Percentiles rank a stretch among this genome's conserved stretches.
phyloP scores from a whole-genome alignment of 345 rosid genomes.

The Boechera retrofracta region DNA sequence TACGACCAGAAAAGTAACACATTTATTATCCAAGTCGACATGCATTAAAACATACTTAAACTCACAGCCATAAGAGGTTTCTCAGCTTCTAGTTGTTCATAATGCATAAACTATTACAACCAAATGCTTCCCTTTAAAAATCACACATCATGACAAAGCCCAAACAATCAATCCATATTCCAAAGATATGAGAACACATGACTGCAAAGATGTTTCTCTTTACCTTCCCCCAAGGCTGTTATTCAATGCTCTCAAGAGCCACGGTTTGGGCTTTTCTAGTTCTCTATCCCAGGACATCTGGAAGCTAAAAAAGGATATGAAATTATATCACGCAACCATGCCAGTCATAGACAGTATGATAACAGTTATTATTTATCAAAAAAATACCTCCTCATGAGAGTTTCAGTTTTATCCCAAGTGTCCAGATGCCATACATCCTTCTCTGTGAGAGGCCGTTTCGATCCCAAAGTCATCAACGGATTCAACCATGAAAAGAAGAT shows the following conservation, averaged over 20 bases:
- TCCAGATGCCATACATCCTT: slow-evolving; percentile 95
- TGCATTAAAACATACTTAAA: slow-evolving; percentile 22
- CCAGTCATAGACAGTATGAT: slow-evolving; percentile 28
- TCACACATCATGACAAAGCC: slow-evolving; percentile 19
- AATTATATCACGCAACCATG: slow-evolving; percentile 32
- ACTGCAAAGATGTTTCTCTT: slow-evolving; percentile 18
- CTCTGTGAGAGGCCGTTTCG: slow-evolving; percentile 85
- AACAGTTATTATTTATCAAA: slow-evolving; percentile 26
- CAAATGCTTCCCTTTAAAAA: background rate
- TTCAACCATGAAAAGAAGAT: slow-evolving; percentile 81
- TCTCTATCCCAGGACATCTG: slow-evolving; percentile 89
- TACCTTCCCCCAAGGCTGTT: slow-evolving; percentile 95
- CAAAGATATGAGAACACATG: slow-evolving; percentile 22
- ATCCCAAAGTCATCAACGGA: slow-evolving; percentile 89
- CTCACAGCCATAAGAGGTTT: slow-evolving; percentile 13
- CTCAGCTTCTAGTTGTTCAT: slow-evolving; percentile 20
- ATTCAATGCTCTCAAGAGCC: slow-evolving; percentile 87
- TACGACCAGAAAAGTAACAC: slow-evolving; percentile 23
- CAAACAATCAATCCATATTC: slow-evolving; percentile 20
- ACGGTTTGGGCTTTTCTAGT: slow-evolving; percentile 73
- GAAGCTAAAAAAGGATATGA: slow-evolving; percentile 59
- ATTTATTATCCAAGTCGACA: slow-evolving; percentile 7
- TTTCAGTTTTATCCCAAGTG: slow-evolving; percentile 91
- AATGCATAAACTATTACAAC: slow-evolving; percentile 10
- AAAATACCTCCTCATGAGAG: slow-evolving; percentile 65